Evolutionary conservation across 768 basidiomycete genomes (phyloP), one percentile per base, ranked within the genome.

Genomic region (Botryobasidium botryosum): DNA sequence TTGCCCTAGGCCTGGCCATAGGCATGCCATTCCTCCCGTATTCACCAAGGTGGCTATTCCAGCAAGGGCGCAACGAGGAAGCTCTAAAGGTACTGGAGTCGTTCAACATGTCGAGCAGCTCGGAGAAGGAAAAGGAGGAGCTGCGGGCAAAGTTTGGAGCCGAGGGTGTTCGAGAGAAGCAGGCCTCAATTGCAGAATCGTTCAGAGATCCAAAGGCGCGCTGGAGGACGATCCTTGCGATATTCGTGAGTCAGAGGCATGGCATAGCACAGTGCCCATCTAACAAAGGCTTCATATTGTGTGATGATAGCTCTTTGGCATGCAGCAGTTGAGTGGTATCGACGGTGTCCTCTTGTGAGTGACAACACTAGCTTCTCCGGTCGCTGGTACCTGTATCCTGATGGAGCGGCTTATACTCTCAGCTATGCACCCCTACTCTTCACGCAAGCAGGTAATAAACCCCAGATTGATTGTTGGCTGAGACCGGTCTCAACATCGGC

Each of bases 381-480:
- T n/a, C n/a, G n/a, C n/a, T n/a, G n/a, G n/a, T n/a, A n/a, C n/a
- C n/a, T n/a, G n/a, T n/a, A n/a, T n/a, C n/a, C n/a, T n/a, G n/a
- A n/a, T n/a, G n/a, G n/a, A n/a, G n/a, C n/a, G n/a, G n/a, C n/a
- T n/a, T n/a, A n/a, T n/a, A n/a, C n/a, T n/a, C n/a, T n/a, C n/a
- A n/a, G 60, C 50, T 68, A 67, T 44, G 69, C 68, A 0, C 70
- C 70, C 0, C 59, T 66, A 6, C 57, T 71, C 10, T 72, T 72
- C 50, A 54, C 62, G 3, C 70, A 71, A 50, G 68, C 68, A 6
- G 36, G 46, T 31, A n/a, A 5, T 17, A 6, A 5, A 18, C 15
- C 10, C 24, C 3, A 33, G 3, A 21, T 26, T 33, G n/a, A 17
- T 3, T 2, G 8, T 28, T 8, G 20, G 18, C 2, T 15, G 12